Percentiles rank a stretch among this genome's conserved stretches.
phyloP scores from a whole-genome alignment of 2,329 filamentous ascomycete species.

The Periconia macrospinosa region DNA sequence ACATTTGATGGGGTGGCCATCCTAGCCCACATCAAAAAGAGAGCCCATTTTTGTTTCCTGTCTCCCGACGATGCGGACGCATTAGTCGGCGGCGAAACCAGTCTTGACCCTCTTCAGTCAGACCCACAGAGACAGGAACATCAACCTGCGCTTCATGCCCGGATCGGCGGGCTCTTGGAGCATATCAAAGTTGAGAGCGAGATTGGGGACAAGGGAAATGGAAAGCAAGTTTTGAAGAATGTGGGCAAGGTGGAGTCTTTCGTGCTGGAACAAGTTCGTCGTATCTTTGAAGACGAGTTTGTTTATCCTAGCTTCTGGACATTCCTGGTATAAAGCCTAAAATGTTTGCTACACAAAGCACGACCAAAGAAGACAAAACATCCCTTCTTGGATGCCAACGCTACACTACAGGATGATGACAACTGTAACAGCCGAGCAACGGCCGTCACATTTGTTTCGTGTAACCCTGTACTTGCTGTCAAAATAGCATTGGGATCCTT shows the following conservation, averaged over 20 bases:
- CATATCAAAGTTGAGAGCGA: slow-evolving; percentile 97
- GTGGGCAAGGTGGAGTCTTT: slow-evolving; percentile 98
- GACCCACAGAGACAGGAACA: slow-evolving; percentile 28
- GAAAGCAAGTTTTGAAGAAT: slow-evolving; percentile 95
- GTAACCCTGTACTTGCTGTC: slow-evolving; percentile 25
- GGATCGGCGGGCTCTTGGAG: slow-evolving; percentile 77
- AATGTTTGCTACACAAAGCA: slow-evolving; percentile 1
- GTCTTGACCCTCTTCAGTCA: slow-evolving; percentile 33
- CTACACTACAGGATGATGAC: slow-evolving; percentile 7
- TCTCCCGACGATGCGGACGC: slow-evolving; percentile 87
- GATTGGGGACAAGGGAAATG: slow-evolving; percentile 87
- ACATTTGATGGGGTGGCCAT: slow-evolving; percentile 95
- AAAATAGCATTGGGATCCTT: slow-evolving; percentile 32
- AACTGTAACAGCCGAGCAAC: slow-evolving; percentile 21
- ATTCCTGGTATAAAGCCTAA: slow-evolving; percentile 70
- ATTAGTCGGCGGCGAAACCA: slow-evolving; percentile 51
- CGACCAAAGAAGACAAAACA: slow-evolving; percentile 13
- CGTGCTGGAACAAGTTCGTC: slow-evolving; percentile 90
- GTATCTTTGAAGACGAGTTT: slow-evolving; percentile 98
- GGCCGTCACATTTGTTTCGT: slow-evolving; percentile 19
- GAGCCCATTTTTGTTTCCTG: slow-evolving; percentile 91
- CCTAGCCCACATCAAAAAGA: slow-evolving; percentile 83
- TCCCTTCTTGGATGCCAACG: slow-evolving; percentile 9
- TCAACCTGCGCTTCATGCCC: slow-evolving; percentile 37
- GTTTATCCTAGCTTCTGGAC: slow-evolving; percentile 99